A percentile compares a stretch with the other conserved stretches of the same genome.
Conservation (phyloP, 371 early-diverging fungal species). For the Batrachochytrium dendrobatidis region DNA sequence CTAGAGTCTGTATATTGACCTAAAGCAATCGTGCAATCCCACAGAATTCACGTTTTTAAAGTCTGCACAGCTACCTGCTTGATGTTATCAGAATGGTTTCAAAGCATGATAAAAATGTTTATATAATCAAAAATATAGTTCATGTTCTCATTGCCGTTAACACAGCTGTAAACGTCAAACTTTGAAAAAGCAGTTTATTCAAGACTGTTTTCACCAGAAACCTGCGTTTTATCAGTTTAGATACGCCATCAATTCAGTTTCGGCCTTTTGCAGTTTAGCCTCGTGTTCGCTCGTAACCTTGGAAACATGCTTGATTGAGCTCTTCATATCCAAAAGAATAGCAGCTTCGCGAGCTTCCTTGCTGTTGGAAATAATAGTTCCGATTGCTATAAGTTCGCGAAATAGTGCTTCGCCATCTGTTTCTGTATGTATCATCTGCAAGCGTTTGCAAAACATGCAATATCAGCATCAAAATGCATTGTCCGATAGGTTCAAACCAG, state of each 20-base stretch:
- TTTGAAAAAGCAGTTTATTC: too few species aligned
- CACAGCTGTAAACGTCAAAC: too few species aligned
- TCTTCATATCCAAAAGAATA: not conserved
- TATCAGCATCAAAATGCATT: not conserved
- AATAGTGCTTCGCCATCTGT: constrained; percentile 49
- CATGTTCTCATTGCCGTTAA: too few species aligned
- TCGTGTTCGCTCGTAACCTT: constrained; percentile 4
- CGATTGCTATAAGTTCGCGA: constrained; percentile 49
- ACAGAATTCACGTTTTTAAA: too few species aligned
- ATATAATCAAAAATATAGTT: too few species aligned
- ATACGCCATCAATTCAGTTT: constrained; percentile 5
- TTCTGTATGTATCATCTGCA: constrained; percentile 26
- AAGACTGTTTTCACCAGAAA: too few species aligned
- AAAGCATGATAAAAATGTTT: too few species aligned
- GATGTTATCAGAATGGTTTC: too few species aligned
- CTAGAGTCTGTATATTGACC: too few species aligned
- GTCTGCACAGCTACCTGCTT: too few species aligned
- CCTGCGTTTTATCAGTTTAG: too few species aligned
- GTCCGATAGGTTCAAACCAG: not conserved
- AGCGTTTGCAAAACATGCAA: not conserved
- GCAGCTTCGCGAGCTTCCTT: constrained; percentile 8
- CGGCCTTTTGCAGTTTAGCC: constrained; percentile 7
- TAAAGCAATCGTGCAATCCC: too few species aligned
- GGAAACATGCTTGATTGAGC: not conserved
- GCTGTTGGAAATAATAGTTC: constrained; percentile 28